phyloP scores from a whole-genome alignment of 225 moss, liverwort and hornwort species.

The Sphagnum contortum region DNA sequence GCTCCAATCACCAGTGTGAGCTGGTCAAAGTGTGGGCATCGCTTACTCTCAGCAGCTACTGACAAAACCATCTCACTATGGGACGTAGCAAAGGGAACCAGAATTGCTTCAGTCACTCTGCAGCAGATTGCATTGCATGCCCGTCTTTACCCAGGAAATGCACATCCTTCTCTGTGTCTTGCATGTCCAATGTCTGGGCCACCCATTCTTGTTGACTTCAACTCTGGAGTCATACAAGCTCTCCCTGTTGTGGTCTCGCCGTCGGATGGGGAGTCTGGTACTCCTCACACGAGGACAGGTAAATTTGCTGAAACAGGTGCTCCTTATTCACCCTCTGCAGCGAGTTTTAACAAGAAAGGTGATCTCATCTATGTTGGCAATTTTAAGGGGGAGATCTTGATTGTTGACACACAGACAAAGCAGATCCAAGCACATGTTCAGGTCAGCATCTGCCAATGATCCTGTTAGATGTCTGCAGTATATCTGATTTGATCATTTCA shows the following conservation, averaged over 20 bases:
- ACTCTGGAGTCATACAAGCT: constrained; percentile 37
- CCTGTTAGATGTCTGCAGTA: neutral
- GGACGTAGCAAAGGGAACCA: constrained; percentile 78
- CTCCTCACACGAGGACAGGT: constrained; percentile 47
- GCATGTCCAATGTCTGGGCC: constrained; percentile 86
- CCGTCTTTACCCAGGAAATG: constrained; percentile 70
- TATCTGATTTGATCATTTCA: too few species aligned
- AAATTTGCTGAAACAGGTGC: constrained; percentile 69
- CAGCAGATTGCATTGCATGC: constrained; percentile 80
- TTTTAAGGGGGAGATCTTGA: constrained; percentile 83
- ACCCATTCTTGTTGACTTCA: constrained; percentile 75
- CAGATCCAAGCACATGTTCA: constrained; percentile 64
- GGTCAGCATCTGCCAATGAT: constrained; percentile 11
- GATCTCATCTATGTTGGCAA: constrained; percentile 94
- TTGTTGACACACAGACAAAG: constrained; percentile 58
- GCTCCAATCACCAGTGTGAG: constrained; percentile 80
- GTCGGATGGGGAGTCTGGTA: constrained; percentile 56
- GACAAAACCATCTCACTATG: constrained; percentile 81
- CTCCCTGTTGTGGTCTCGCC: constrained; percentile 60
- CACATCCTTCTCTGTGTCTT: constrained; percentile 61
- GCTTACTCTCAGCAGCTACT: constrained; percentile 68
- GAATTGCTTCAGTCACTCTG: constrained; percentile 39
- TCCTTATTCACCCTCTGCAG: constrained; percentile 76
- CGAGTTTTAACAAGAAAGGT: constrained; percentile 94
- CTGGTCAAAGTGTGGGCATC: constrained; percentile 98